These are phyloP conservation scores for Globisporangium recalcitrans DNA, from an alignment of 352 stramenopile genomes.

Conservation along the genomic window DNA sequence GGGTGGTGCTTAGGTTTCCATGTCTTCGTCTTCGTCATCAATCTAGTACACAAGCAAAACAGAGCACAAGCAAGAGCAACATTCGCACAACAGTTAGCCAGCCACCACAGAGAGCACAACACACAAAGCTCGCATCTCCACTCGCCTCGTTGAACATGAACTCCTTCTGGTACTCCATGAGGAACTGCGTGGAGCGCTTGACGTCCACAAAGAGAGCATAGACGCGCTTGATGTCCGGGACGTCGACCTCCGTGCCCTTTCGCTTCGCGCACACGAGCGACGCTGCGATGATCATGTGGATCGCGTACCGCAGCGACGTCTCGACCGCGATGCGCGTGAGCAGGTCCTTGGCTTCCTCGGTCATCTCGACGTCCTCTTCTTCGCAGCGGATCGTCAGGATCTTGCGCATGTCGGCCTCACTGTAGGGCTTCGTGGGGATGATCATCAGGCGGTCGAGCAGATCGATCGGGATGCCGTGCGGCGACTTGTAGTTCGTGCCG, in stretches of 20 bases:
- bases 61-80: neutral
- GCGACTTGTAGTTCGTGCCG: slow-evolving; percentile 98
- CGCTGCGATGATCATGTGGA: slow-evolving; percentile 99
- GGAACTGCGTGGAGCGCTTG: slow-evolving; percentile 97
- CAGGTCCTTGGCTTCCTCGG: slow-evolving; percentile 94
- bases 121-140: no score
- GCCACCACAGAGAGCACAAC: neutral
- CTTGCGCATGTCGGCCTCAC: slow-evolving; percentile 92
- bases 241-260: slow-evolving; percentile 88
- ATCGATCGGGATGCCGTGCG: slow-evolving; percentile 98
- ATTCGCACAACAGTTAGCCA: neutral
- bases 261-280: slow-evolving; percentile 92
- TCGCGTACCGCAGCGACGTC: slow-evolving; percentile 98
- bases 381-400: slow-evolving; percentile 97
- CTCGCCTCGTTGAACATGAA: slow-evolving; percentile 98
- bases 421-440: slow-evolving; percentile 96
- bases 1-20: slow-evolving; percentile 24
- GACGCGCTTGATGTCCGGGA: slow-evolving; percentile 91
- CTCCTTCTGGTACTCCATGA: slow-evolving; percentile 99
- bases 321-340: slow-evolving; percentile 98
- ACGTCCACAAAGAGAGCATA: slow-evolving; percentile 98
- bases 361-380: slow-evolving; percentile 99
- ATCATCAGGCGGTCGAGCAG: slow-evolving; percentile 98
- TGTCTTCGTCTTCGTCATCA: slow-evolving; percentile 37
- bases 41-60: slow-evolving; percentile 20